Evolutionary conservation across 106 monocot genomes (phyloP).

Genomic region (Dendrobium officinale): DNA sequence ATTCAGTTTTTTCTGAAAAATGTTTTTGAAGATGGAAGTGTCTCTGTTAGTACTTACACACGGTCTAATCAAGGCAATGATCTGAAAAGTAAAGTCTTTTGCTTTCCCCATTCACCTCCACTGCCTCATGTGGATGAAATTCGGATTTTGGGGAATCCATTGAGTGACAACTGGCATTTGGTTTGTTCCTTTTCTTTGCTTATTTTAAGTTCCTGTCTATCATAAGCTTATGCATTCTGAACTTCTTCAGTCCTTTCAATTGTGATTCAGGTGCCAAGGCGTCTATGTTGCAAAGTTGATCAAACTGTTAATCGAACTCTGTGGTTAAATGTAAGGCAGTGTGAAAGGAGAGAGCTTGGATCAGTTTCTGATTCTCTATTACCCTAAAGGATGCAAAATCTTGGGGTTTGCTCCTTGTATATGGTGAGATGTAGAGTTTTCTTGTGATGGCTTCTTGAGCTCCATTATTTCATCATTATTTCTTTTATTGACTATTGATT

Average conservation of each 20-base stretch:
- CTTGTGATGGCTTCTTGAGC: background rate
- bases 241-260: background rate
- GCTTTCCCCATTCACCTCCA: slow-evolving; percentile 68
- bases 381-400: slow-evolving; percentile 1
- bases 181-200: slow-evolving; percentile 32
- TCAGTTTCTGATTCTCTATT: slow-evolving; percentile 58
- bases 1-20: slow-evolving; percentile 71
- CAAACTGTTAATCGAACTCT: slow-evolving; percentile 41
- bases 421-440: slow-evolving; percentile 9
- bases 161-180: slow-evolving; percentile 76
- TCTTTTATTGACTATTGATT: background rate
- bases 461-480: background rate
- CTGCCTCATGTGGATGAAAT: slow-evolving; percentile 52
- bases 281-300: slow-evolving; percentile 54
- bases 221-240: slow-evolving; percentile 4
- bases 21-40: slow-evolving; percentile 46
- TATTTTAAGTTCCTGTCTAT: slow-evolving; percentile 6
- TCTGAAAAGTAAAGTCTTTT: slow-evolving; percentile 72
- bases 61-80: slow-evolving; percentile 35
- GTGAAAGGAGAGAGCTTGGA: slow-evolving; percentile 41
- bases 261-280: slow-evolving; percentile 59
- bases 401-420: background rate
- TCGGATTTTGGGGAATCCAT: slow-evolving; percentile 31
- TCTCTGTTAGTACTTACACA: slow-evolving; percentile 42
- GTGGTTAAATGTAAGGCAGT: slow-evolving; percentile 50